Evolutionary conservation across 176 grass and related monocot genomes (phyloP).

Genomic region (Juncus effusus): DNA sequence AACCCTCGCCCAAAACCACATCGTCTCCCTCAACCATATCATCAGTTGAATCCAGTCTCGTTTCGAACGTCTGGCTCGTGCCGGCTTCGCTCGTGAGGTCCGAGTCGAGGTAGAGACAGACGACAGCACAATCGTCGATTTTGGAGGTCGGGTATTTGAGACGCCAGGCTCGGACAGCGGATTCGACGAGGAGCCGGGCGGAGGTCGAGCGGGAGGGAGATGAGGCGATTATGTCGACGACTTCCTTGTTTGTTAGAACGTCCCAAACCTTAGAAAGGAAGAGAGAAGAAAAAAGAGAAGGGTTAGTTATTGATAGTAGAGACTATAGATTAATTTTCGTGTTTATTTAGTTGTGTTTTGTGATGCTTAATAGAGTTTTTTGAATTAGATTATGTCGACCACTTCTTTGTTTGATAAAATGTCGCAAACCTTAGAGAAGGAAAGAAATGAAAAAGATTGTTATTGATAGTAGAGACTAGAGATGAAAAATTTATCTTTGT

Average conservation of each 20-base stretch:
- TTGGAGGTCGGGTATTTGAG: constrained; percentile 48
- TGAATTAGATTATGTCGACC: too few species aligned
- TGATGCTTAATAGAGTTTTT: too few species aligned
- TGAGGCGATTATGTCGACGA: constrained; percentile 43
- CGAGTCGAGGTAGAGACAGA: constrained; percentile 69
- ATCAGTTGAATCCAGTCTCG: constrained; percentile 18
- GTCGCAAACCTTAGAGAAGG: too few species aligned
- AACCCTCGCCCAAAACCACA: neutral
- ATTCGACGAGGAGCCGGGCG: constrained; percentile 54
- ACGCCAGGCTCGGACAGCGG: constrained; percentile 47
- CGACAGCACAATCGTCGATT: constrained; percentile 62
- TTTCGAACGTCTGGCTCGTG: constrained; percentile 20
- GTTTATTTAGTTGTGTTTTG: too few species aligned
- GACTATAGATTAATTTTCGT: too few species aligned
- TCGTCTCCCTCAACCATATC: constrained; percentile 22
- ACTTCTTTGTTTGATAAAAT: too few species aligned
- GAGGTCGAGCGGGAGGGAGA: constrained; percentile 43
- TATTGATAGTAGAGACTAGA: too few species aligned
- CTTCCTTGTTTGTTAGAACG: constrained; percentile 62
- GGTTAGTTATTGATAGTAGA: neutral
- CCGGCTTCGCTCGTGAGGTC: constrained; percentile 28
- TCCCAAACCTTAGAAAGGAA: constrained; percentile 60
- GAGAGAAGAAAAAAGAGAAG: constrained; percentile 19
- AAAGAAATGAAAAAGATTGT: too few species aligned
- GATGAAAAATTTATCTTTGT: too few species aligned